Conservation (phyloP, 2,329 filamentous ascomycete genomes). For the Pseudogymnoascus sp. region DNA sequence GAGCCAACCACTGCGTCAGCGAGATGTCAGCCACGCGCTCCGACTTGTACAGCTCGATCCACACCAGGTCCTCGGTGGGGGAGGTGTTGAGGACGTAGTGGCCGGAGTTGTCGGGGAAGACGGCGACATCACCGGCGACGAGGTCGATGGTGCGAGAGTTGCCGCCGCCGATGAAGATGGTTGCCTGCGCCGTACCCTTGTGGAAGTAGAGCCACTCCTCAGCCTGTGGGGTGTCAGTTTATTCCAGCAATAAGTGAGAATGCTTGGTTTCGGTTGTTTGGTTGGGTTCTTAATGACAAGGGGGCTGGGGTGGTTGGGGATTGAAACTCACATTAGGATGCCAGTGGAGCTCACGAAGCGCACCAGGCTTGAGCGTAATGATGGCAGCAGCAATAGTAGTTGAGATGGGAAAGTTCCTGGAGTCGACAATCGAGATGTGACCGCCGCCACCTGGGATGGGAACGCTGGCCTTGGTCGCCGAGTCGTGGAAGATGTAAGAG, state of each 20-base stretch:
- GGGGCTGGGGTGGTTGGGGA: not conserved
- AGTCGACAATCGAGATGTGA: conserved; percentile 57
- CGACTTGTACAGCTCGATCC: conserved; percentile 64
- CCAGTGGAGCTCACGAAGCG: conserved; percentile 61
- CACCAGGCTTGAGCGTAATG: conserved; percentile 56
- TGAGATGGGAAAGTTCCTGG: conserved; percentile 57
- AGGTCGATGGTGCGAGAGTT: conserved; percentile 62
- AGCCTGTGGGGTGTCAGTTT: conserved; percentile 34
- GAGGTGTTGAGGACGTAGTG: conserved; percentile 67
- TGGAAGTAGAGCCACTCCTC: conserved; percentile 70
- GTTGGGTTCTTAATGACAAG: not conserved
- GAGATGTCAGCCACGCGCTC: conserved; percentile 61
- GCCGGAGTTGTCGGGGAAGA: conserved; percentile 59
- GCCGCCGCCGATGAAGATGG: conserved; percentile 55
- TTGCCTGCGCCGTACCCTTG: conserved; percentile 52
- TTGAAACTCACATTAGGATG: conserved; percentile 51
- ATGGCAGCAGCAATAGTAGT: conserved; percentile 60
- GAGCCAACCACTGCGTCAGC: conserved; percentile 61
- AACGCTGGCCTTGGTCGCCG: conserved; percentile 34
- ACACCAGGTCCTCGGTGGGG: conserved; percentile 54
- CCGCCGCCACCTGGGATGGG: conserved; percentile 54
- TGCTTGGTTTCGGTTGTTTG: not conserved
- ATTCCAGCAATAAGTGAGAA: not conserved
- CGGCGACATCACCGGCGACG: conserved; percentile 57
- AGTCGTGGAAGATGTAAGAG: conserved; percentile 55